phyloP scores from a whole-genome alignment of 768 basidiomycete species.

The Mycena floridula region DNA sequence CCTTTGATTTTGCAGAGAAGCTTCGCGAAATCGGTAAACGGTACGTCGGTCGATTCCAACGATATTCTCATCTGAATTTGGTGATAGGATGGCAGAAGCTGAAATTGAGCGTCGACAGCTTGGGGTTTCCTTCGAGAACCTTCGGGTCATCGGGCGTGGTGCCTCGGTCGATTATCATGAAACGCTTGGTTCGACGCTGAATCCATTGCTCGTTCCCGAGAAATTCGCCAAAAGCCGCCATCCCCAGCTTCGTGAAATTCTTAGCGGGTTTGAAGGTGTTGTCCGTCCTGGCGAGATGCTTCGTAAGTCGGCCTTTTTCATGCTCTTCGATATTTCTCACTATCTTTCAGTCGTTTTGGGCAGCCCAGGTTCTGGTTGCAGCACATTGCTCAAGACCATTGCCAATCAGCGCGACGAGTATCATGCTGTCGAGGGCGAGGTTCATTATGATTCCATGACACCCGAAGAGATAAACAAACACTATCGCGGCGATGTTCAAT shows the following conservation, averaged over 20 bases:
- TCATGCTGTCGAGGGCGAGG: conserved; percentile 59
- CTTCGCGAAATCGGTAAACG: conserved; percentile 24
- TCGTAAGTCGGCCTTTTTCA: conserved; percentile 34
- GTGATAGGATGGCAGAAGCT: conserved; percentile 36
- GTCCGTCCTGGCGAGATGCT: conserved; percentile 74
- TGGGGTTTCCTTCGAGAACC: conserved; percentile 54
- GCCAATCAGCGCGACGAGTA: conserved; percentile 72
- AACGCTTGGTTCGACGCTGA: conserved; percentile 59
- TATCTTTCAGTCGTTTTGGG: conserved; percentile 68
- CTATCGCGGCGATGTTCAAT: conserved; percentile 76
- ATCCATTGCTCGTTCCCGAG: conserved; percentile 40
- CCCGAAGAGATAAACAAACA: conserved; percentile 55
- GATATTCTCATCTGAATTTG: conserved; percentile 4
- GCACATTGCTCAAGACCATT: conserved; percentile 75
- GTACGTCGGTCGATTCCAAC: conserved; percentile 18
- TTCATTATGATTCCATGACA: conserved; percentile 72
- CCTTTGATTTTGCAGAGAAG: conserved; percentile 32
- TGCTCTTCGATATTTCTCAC: neutral
- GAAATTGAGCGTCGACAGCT: conserved; percentile 49
- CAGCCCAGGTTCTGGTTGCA: conserved; percentile 80
- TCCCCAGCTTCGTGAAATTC: conserved; percentile 57
- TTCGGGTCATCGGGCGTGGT: conserved; percentile 56
- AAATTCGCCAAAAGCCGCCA: conserved; percentile 43
- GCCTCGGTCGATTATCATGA: conserved; percentile 46
- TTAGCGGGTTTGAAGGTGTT: conserved; percentile 58